Evolutionary conservation across 257 asterid species (phyloP), one percentile per base, ranked within the genome.

Genomic region (Gynochthodes officinalis): DNA sequence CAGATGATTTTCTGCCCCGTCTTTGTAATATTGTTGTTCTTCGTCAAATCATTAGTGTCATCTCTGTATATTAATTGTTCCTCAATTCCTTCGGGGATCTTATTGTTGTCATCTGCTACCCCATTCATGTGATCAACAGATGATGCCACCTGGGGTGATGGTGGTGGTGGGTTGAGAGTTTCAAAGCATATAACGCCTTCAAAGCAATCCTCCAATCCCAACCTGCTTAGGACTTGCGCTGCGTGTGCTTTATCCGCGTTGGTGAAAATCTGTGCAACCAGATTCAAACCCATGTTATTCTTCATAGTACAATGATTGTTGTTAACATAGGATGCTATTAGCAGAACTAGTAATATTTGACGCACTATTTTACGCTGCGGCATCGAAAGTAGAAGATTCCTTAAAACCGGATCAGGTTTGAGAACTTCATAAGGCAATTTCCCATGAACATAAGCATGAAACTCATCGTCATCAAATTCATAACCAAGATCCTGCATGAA

Each of bases 171-270:
- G 82, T 93, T 90, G 13, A 93, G 90, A 43, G 96, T 90, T 81
- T 93, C 98, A 23, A 89, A 90, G 83, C 98, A 90, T 77, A 93
- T 90, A 49, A 90, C 82, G 50, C 89, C 97, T 12, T 93, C 93
- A 81, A 93, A 93, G 80, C 97, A 93, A 76, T 88, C 97, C 74
- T 89, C 96, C 79, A 93, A 73, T 15, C 95, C 95, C 86, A 89
- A 9, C 77, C 83, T 82, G 18, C 82, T 80, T 23, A 93, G 88
- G 2, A 88, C 96, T 85, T 82, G 76, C 19, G 85, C 88, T 28
- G 80, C 95, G 63, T 90, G 97, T 7, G 79, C 89, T 84, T 86
- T 81, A 18, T 93, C 98, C 16, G 89, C 91, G 70, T 90, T 93
- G 18, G 97, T 93, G 82, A 93, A 90, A 63, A 93, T 88, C 98